Evolutionary conservation across 805 yeast genomes (phyloP).

Genomic region (Yarrowia alimentaria): DNA sequence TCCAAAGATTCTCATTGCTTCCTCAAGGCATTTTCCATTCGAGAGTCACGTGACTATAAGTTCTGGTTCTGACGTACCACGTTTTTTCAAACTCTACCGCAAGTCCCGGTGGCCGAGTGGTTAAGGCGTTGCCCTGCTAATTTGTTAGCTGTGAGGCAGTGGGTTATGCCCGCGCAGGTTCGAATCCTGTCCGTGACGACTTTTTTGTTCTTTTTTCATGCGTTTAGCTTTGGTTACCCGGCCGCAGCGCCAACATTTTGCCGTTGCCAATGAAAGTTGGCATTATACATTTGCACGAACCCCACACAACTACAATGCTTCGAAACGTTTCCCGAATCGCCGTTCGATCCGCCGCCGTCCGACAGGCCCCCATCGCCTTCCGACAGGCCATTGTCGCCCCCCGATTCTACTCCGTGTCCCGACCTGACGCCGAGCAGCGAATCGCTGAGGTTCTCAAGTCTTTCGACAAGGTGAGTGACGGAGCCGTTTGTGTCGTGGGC

Average conservation of each 20-base stretch:
- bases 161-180: constrained; percentile 97
- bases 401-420: constrained; percentile 59
- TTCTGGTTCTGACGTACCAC: no score
- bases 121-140: constrained; percentile 92
- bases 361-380: constrained; percentile 8
- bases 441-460: constrained; percentile 73
- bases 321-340: constrained; percentile 28
- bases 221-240: constrained; percentile 12
- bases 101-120: constrained; percentile 91
- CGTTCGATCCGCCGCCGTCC: constrained; percentile 20
- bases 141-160: constrained; percentile 51
- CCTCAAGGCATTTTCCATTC: no score
- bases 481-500: constrained; percentile 39
- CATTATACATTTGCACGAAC: constrained; percentile 16
- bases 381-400: constrained; percentile 2
- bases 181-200: constrained; percentile 99
- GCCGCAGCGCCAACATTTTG: constrained; percentile 6
- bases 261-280: constrained; percentile 24
- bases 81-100: no score
- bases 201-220: constrained; percentile 45
- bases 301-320: constrained; percentile 24
- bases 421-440: constrained; percentile 78
- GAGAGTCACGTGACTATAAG: no score
- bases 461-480: constrained; percentile 56
- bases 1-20: no score